Conservation (phyloP, 1,284 basidiomycete genomes). For the Albatrellus sp. region DNA sequence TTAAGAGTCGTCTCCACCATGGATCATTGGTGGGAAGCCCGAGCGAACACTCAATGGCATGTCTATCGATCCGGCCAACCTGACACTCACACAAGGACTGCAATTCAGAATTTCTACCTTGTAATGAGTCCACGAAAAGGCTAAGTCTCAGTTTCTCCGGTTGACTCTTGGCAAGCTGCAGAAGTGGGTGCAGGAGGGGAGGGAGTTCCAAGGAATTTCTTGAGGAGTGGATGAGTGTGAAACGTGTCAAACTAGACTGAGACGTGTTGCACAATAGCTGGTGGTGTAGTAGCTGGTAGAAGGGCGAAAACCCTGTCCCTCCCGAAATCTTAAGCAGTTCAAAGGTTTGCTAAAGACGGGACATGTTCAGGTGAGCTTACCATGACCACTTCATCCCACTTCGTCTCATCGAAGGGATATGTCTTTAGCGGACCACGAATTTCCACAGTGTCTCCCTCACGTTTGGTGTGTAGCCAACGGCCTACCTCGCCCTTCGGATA, state of each 20-base stretch:
- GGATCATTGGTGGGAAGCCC: constrained; percentile 2
- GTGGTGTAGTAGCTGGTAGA: constrained; percentile 46
- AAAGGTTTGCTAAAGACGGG: not conserved
- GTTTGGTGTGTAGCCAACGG: constrained; percentile 66
- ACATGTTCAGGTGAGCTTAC: constrained; percentile 28
- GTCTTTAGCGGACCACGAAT: constrained; percentile 70
- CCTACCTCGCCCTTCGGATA: constrained; percentile 74
- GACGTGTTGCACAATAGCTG: constrained; percentile 29
- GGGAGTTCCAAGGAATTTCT: constrained; percentile 50
- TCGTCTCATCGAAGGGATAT: constrained; percentile 49
- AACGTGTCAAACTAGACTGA: constrained; percentile 29
- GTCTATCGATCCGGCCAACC: constrained; percentile 42
- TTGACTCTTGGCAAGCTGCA: constrained; percentile 29
- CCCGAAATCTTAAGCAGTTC: constrained; percentile 52
- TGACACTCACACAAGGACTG: constrained; percentile 16
- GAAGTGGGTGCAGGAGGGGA: constrained; percentile 42
- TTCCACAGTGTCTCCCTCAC: constrained; percentile 53
- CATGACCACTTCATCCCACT: constrained; percentile 72
- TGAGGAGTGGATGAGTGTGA: constrained; percentile 64
- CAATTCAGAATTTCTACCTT: constrained; percentile 14
- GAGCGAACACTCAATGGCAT: constrained; percentile 25
- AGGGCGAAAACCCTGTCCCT: constrained; percentile 74
- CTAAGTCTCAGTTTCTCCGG: constrained; percentile 42
- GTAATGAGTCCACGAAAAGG: constrained; percentile 47
- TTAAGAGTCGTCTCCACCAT: constrained; percentile 1